These are phyloP conservation scores for Pachysandra terminalis DNA, from an alignment of 164 flowering plant species.

Conservation along the genomic window DNA sequence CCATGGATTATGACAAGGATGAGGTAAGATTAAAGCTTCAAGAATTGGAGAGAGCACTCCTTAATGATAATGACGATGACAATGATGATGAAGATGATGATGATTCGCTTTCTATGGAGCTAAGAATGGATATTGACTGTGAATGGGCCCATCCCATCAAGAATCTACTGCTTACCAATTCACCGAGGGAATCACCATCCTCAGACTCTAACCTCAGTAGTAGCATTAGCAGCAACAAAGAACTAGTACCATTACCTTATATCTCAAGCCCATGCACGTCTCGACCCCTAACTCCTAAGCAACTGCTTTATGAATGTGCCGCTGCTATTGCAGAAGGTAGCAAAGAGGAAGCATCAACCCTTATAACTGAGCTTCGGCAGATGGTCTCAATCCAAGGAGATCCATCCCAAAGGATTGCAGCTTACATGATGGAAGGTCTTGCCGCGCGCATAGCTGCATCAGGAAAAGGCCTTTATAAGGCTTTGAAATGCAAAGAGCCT, in stretches of 20 bases:
- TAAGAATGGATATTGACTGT: slow-evolving; percentile 58
- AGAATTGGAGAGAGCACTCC: slow-evolving; percentile 74
- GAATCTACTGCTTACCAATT: slow-evolving; percentile 39
- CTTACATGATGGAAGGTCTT: slow-evolving; percentile 98
- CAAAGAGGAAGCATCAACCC: slow-evolving; percentile 48
- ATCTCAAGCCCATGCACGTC: slow-evolving; percentile 7
- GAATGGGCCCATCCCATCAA: slow-evolving; percentile 52
- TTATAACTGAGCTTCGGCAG: slow-evolving; percentile 62
- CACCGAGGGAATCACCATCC: slow-evolving; percentile 78
- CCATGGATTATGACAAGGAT: slow-evolving; percentile 48
- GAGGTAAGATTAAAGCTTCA: slow-evolving; percentile 62
- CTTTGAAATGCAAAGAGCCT: slow-evolving; percentile 89
- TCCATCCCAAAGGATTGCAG: slow-evolving; percentile 84
- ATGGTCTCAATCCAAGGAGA: slow-evolving; percentile 92
- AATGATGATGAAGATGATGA: too few relatives aligned
- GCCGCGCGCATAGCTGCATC: slow-evolving; percentile 89
- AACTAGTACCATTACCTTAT: slow-evolving; percentile 24
- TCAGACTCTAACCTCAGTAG: slow-evolving; percentile 61
- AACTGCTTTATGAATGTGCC: slow-evolving; percentile 77
- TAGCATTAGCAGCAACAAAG: slow-evolving; percentile 60
- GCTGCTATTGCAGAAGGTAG: slow-evolving; percentile 64
- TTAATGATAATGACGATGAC: slow-evolving; percentile 53
- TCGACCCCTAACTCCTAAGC: slow-evolving; percentile 45
- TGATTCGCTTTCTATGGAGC: slow-evolving; percentile 23
- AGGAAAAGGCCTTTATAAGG: slow-evolving; percentile 73